phyloP scores from a whole-genome alignment of 2,329 filamentous ascomycete genomes.

The Xylaria hypoxylon region DNA sequence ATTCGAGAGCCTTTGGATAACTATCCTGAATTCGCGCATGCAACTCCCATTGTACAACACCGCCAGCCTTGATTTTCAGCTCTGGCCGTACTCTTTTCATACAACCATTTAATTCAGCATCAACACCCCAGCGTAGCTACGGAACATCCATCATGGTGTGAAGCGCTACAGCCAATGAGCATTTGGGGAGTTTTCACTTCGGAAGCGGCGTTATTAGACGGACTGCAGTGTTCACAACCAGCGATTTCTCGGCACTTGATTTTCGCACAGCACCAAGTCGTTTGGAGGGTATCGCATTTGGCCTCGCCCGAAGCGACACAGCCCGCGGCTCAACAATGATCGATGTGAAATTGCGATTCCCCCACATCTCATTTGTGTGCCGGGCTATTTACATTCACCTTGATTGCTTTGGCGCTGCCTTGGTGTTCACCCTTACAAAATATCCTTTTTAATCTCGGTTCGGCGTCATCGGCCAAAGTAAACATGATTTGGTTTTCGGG shows the following conservation, averaged over 20 bases:
- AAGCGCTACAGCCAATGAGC: background rate
- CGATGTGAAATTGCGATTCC: conserved; percentile 8
- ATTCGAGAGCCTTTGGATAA: conserved; percentile 31
- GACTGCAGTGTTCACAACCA: conserved; percentile 23
- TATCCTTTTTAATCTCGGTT: conserved; percentile 45
- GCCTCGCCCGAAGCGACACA: conserved; percentile 6
- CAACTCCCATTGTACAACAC: conserved; percentile 50
- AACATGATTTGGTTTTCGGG: conserved; percentile 41
- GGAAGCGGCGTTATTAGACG: conserved; percentile 46
- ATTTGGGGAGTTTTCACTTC: conserved; percentile 31
- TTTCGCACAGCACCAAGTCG: conserved; percentile 11
- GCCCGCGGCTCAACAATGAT: background rate
- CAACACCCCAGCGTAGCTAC: conserved; percentile 21
- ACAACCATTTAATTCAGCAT: conserved; percentile 50
- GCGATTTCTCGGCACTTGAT: conserved; percentile 15
- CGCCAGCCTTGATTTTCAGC: conserved; percentile 43
- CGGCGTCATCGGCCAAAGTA: conserved; percentile 42
- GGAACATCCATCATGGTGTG: conserved; percentile 41
- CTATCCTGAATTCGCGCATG: conserved; percentile 43
- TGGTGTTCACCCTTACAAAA: conserved; percentile 21
- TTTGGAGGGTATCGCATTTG: conserved; percentile 4
- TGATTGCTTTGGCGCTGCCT: background rate
- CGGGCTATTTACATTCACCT: background rate
- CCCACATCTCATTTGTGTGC: background rate
- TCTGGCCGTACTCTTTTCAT: conserved; percentile 44